Percentiles rank a stretch among this genome's conserved stretches.
These are phyloP conservation scores for Protomyces lactucae-debilis DNA, from an alignment of 1,139 yeast genomes.

Conservation along the genomic window DNA sequence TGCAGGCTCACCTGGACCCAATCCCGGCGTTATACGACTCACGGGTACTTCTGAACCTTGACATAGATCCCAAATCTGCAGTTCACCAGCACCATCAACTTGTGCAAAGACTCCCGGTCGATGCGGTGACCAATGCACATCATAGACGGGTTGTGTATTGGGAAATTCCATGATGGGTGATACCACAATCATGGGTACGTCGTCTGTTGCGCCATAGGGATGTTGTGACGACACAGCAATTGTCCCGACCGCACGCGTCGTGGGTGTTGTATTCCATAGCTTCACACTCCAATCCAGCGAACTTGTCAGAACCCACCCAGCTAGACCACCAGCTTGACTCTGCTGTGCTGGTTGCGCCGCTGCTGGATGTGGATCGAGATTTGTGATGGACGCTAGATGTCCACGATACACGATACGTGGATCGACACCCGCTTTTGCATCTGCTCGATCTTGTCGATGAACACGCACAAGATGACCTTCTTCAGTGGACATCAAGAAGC, in stretches of 20 bases:
- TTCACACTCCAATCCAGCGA: slow-evolving; percentile 46
- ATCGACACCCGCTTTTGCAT: slow-evolving; percentile 40
- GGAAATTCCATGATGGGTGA: slow-evolving; percentile 37
- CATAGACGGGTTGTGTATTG: slow-evolving; percentile 45
- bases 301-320: slow-evolving; percentile 40
- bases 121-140: slow-evolving; percentile 46
- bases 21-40: slow-evolving; percentile 18
- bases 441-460: slow-evolving; percentile 41
- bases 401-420: slow-evolving; percentile 37
- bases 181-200: slow-evolving; percentile 13
- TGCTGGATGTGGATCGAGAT: slow-evolving; percentile 39
- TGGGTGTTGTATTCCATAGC: slow-evolving; percentile 39
- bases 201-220: not conserved
- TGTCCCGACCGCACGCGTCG: not conserved
- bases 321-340: slow-evolving; percentile 28
- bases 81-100: slow-evolving; percentile 46
- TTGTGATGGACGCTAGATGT: slow-evolving; percentile 43
- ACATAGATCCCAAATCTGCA: slow-evolving; percentile 57
- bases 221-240: not conserved
- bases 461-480: slow-evolving; percentile 49
- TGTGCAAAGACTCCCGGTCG: slow-evolving; percentile 48
- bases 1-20: not conserved
- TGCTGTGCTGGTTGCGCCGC: slow-evolving; percentile 28
- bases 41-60: slow-evolving; percentile 39
- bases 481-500: slow-evolving; percentile 47